Conservation (phyloP, 345 rosid species). For the Lepidium sativum region DNA sequence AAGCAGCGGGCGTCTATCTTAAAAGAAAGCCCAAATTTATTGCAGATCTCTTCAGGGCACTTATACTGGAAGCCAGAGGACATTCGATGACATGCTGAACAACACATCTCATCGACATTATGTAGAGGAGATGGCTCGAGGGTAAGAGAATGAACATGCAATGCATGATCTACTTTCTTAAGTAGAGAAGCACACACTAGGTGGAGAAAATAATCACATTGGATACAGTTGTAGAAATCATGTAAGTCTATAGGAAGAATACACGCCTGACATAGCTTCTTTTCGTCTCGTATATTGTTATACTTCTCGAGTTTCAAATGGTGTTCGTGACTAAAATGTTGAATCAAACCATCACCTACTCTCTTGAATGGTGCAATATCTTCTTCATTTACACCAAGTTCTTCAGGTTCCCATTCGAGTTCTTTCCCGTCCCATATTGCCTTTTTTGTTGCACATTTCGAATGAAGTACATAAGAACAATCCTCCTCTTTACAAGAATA, state of each 20-base stretch:
- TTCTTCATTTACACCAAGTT: neutral
- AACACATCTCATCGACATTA: neutral
- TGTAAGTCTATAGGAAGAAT: neutral
- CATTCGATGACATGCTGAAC: neutral
- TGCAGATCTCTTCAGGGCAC: neutral
- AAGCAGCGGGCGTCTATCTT: neutral
- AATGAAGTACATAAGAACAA: neutral
- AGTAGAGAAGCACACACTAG: neutral
- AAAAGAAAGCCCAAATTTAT: neutral
- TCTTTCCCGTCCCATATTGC: neutral
- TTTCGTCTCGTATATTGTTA: neutral
- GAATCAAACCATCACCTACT: neutral
- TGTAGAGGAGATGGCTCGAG: neutral
- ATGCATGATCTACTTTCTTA: neutral
- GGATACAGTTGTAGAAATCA: neutral
- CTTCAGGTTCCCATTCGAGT: neutral
- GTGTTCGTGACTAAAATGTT: neutral
- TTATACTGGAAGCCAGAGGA: neutral
- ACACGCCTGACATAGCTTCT: neutral
- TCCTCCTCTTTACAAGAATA: neutral
- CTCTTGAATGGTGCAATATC: neutral
- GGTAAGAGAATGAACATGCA: neutral
- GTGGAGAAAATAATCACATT: neutral
- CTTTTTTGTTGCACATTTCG: neutral
- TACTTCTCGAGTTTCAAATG: neutral